Conservation (phyloP, 139 green algal species). For the Microglena sp. region DNA sequence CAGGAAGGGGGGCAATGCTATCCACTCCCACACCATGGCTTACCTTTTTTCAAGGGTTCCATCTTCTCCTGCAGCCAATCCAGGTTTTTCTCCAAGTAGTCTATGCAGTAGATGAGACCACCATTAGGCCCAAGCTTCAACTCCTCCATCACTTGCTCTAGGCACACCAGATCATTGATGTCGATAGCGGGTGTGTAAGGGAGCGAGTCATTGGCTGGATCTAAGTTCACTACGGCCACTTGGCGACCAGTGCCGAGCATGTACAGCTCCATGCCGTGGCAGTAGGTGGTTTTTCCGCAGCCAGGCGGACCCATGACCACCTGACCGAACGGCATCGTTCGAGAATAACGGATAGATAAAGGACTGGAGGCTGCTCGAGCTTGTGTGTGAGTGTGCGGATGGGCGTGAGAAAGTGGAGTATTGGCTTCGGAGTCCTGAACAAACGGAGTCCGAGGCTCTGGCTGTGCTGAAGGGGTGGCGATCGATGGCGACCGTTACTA, state of each 20-base stretch:
- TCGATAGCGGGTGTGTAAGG: constrained; percentile 66
- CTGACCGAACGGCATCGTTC: constrained; percentile 87
- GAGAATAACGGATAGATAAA: no score
- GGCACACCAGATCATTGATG: constrained; percentile 56
- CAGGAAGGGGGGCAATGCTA: no score
- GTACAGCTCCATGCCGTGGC: constrained; percentile 75
- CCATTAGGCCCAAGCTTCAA: constrained; percentile 67
- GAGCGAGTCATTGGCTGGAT: constrained; percentile 77
- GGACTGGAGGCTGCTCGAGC: background rate
- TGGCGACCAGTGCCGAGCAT: constrained; percentile 36
- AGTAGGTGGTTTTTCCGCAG: constrained; percentile 91
- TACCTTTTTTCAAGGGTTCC: constrained; percentile 46
- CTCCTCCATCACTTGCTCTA: constrained; percentile 50
- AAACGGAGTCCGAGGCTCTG: no score
- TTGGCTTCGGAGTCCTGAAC: no score
- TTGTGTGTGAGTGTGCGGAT: background rate
- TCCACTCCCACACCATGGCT: no score
- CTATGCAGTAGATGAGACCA: constrained; percentile 70
- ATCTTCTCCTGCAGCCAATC: constrained; percentile 80
- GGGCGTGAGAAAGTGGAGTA: background rate
- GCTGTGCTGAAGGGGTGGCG: no score
- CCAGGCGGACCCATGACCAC: constrained; percentile 88
- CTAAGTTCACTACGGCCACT: constrained; percentile 71
- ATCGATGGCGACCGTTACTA: no score
- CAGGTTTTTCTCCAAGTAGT: constrained; percentile 68